Base-by-base conservation (phyloP, 768 basidiomycete genomes). In the Boletus reticulatus region DNA sequence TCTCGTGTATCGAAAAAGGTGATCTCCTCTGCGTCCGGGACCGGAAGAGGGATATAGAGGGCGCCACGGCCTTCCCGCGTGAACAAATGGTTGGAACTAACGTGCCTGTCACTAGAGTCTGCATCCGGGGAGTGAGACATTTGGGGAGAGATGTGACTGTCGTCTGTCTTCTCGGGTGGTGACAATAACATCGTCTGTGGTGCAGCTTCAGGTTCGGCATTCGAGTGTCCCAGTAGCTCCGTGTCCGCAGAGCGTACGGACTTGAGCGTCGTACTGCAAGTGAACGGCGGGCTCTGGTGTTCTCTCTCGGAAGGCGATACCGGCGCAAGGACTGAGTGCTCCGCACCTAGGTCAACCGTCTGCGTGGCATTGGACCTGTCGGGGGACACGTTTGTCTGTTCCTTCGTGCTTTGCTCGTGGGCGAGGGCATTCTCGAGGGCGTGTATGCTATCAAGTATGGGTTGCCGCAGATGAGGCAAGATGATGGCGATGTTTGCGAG, bases 401-500 rank as follows among this genome's bases (percentile, higher is more conserved):
- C 49, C 14, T n/a, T 38, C 11, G 36, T n/a, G 13, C 20, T n/a
- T 24, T 47, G 53, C 20, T 39, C 34, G 13, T 41, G 22, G 31
- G 42, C 44, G 41, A 47, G 53, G 32, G 29, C 16, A 14, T 13
- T 19, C 29, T 50, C 47, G 49, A 13, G 22, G 42, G 53, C 22
- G 14, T 29, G 50, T 6, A 58, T 45, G 48, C 52, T 56, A 43
- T 64, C 51, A 17, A 62, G 55, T 13, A 62, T 22, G 29, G 67
- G 52, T 52, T 62, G 64, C n/a, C 66, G 64, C 37, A 67, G 42
- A 39, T 60, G 36, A 20, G 66, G 67, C 27, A 67, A 49, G 52
- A 69, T 59, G 47, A 51, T 34, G 53, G 55, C 67, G 43, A 67
- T 62, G 48, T 67, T 62, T 36, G 43, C 52, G 42, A 67, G 65